A percentile compares a stretch with the other conserved stretches of the same genome.
Conservation (phyloP, 2,329 filamentous ascomycete species). For the Aspergillus sp. region DNA sequence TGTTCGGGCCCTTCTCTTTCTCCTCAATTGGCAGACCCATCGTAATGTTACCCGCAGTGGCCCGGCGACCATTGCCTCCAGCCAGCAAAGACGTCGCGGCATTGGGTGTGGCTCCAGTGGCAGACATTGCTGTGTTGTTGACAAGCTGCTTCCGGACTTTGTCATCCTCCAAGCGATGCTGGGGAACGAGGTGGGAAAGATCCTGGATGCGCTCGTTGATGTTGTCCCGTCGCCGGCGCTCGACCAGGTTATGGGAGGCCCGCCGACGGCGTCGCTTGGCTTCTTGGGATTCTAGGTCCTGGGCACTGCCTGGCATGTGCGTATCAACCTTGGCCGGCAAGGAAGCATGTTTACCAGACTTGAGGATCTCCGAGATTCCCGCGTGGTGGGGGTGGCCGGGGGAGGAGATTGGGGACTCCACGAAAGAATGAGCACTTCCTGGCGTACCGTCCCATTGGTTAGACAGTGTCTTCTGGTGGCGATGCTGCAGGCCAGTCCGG, state of each 20-base stretch:
- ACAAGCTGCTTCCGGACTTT: slow-evolving; percentile 94
- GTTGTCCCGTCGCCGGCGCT: slow-evolving; percentile 91
- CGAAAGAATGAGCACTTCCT: slow-evolving; percentile 77
- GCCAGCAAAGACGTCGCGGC: slow-evolving; percentile 82
- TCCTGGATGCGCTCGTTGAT: slow-evolving; percentile 99
- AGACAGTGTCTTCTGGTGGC: slow-evolving; percentile 81
- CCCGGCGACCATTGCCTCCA: slow-evolving; percentile 78
- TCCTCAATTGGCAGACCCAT: slow-evolving; percentile 91
- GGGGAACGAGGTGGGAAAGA: slow-evolving; percentile 86
- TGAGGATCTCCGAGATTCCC: slow-evolving; percentile 85
- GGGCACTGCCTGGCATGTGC: slow-evolving; percentile 42
- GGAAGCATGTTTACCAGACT: slow-evolving; percentile 78
- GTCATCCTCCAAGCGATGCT: slow-evolving; percentile 92
- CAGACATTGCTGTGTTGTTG: slow-evolving; percentile 87
- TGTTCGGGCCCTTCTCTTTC: slow-evolving; percentile 98
- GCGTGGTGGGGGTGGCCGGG: slow-evolving; percentile 63
- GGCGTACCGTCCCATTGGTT: slow-evolving; percentile 88
- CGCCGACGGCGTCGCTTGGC: slow-evolving; percentile 88
- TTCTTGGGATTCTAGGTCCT: slow-evolving; percentile 76
- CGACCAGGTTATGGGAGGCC: slow-evolving; percentile 95
- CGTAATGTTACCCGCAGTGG: slow-evolving; percentile 80
- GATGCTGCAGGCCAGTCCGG: slow-evolving; percentile 62
- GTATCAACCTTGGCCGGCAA: slow-evolving; percentile 81
- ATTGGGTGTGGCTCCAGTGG: slow-evolving; percentile 62
- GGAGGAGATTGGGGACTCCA: slow-evolving; percentile 82